Conservation (phyloP, 331 rosid genomes). For the Malus hybrid region DNA sequence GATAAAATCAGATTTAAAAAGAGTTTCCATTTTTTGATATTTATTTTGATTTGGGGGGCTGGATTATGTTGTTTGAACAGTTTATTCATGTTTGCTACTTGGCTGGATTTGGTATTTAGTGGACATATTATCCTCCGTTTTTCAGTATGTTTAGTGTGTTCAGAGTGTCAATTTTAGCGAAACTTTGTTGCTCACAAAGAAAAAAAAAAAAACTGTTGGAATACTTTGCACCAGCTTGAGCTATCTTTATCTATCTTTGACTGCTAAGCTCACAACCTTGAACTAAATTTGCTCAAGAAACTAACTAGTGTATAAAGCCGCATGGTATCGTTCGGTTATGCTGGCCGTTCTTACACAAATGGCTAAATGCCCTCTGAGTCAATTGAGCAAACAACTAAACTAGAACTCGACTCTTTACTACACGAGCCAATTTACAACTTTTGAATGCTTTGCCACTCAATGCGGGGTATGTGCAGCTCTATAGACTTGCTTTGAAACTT, state of each 20-base stretch:
- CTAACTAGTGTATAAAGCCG: constrained; percentile 2
- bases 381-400: constrained; percentile 17
- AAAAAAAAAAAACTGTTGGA: no score
- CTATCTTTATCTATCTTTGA: background rate
- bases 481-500: background rate
- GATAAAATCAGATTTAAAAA: background rate
- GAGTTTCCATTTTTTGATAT: background rate
- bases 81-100: no score
- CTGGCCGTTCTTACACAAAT: constrained; percentile 2
- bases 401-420: background rate
- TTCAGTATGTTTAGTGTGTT: no score
- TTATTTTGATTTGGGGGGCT: no score
- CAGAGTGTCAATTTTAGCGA: no score
- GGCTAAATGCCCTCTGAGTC: constrained; percentile 15
- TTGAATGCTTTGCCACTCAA: constrained; percentile 17
- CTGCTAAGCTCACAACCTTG: background rate
- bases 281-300: constrained; percentile 2
- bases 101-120: no score
- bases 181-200: no score
- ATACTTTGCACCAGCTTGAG: no score
- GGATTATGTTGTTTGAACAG: no score
- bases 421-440: constrained; percentile 5
- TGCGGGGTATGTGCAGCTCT: background rate
- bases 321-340: background rate
- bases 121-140: no score